Evolutionary conservation across 345 rosid genomes (phyloP).

Genomic region (Xanthoceras sorbifolium): DNA sequence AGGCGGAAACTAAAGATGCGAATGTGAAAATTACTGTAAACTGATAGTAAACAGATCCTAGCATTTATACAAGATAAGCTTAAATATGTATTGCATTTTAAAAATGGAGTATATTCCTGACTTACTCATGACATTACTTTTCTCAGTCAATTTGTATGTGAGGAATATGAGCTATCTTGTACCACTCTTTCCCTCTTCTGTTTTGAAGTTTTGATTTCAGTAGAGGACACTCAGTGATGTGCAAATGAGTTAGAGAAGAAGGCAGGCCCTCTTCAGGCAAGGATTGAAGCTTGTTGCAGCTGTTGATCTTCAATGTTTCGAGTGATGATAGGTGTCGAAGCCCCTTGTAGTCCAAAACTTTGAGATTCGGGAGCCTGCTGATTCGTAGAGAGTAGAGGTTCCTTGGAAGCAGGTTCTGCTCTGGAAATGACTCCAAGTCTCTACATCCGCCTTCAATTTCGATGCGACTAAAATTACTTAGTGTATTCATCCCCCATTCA

Average conservation of each 20-base stretch:
- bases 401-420: conserved; percentile 35
- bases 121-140: conserved; percentile 20
- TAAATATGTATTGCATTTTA: too few relatives aligned
- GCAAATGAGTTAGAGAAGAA: conserved; percentile 26
- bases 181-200: conserved; percentile 21
- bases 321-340: conserved; percentile 27
- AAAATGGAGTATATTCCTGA: neutral
- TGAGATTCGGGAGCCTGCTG: conserved; percentile 27
- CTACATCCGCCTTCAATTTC: conserved; percentile 38
- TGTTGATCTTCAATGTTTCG: conserved; percentile 29
- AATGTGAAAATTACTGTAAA: too few relatives aligned
- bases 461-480: conserved; percentile 28
- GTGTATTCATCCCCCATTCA: conserved; percentile 32
- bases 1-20: too few relatives aligned
- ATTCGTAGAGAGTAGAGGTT: conserved; percentile 28
- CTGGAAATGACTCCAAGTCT: conserved; percentile 38
- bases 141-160: conserved; percentile 31
- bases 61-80: too few relatives aligned
- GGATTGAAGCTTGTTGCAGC: conserved; percentile 32
- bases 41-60: too few relatives aligned
- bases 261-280: conserved; percentile 37
- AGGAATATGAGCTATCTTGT: conserved; percentile 24
- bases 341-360: conserved; percentile 15
- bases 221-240: conserved; percentile 30
- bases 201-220: conserved; percentile 4